Base-by-base conservation (phyloP, 2,329 filamentous ascomycete species). In the Macrophomina tecta region DNA sequence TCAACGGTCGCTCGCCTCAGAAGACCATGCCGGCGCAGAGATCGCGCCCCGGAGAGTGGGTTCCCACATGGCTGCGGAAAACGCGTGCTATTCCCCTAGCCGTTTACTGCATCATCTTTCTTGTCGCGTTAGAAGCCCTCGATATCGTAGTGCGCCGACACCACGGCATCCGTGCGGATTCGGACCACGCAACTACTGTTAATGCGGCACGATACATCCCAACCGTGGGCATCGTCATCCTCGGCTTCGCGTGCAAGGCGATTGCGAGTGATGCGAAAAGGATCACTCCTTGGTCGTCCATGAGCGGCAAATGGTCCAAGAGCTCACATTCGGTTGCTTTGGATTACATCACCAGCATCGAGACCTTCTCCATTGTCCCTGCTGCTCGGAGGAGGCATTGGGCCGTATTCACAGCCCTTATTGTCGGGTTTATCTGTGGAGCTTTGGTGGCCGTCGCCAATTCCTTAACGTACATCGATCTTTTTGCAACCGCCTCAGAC, bases 281-380 rank as follows among this genome's bases (percentile, higher is more conserved):
- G 3, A 23, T 66, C 45, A 60, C 53, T 2, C 64, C 64, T 9
- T 66, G 64, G 64, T 40, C 64, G 2, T 28, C 53, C 53, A 66
- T 66, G 53, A 42, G 42, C 14, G 18, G 45, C n/a, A 48, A 42
- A 32, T 66, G 64, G 64, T 51, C 55, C 8, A 66, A 61, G 34
- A 61, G 64, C 56, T 61, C 64, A 7, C 38, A 62, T 14, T 66
- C 64, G 18, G 46, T 66, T n/a, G 28, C 56, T 9, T 38, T 66
- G 14, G 64, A 66, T 28, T 66, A 66, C 48, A 51, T 62, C 42
- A 66, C 30, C 48, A 45, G 40, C 45, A 61, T 40, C 48, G 64
- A 66, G 28, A 46, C 32, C 7, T 36, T 66, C 16, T 34, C 45
- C 9, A 34, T 66, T 5, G 16, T 66, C 23, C 28, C 45, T 3